Conservation (phyloP, 805 yeast species). For the Metschnikowia koreensis region DNA sequence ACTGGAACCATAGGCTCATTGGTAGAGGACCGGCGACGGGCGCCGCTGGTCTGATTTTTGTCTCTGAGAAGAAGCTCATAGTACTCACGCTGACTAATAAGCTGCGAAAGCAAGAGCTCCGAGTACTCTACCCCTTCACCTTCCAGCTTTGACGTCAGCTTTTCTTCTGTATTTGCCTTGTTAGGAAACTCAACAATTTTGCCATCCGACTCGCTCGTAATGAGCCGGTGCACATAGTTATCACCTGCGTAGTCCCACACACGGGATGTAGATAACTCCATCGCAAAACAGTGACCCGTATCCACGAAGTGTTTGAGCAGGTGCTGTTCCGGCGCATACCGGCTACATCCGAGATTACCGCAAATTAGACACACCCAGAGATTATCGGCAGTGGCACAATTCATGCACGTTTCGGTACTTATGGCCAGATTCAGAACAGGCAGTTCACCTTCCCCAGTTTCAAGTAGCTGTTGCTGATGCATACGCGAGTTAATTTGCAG, state of each 20-base stretch:
- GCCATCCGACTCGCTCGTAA: slow-evolving; percentile 85
- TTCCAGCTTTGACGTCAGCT: slow-evolving; percentile 3
- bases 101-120: slow-evolving; percentile 70
- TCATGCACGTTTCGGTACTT: slow-evolving; percentile 40
- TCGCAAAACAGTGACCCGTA: slow-evolving; percentile 85
- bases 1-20: slow-evolving; percentile 3
- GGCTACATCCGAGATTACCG: slow-evolving; percentile 89
- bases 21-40: slow-evolving; percentile 15
- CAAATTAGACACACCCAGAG: slow-evolving; percentile 89
- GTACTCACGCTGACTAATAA: slow-evolving; percentile 82
- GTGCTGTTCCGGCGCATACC: slow-evolving; percentile 77
- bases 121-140: slow-evolving; percentile 60
- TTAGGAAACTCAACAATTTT: slow-evolving; percentile 75
- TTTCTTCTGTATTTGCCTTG: slow-evolving; percentile 18
- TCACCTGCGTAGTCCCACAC: slow-evolving; percentile 97
- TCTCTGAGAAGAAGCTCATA: slow-evolving; percentile 52
- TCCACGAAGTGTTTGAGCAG: slow-evolving; percentile 77
- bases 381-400: slow-evolving; percentile 59
- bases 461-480: slow-evolving; percentile 17
- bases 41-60: slow-evolving; percentile 13
- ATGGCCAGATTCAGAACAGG: background rate
- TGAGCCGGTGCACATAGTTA: slow-evolving; percentile 79
- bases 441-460: background rate
- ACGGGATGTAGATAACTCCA: slow-evolving; percentile 80
- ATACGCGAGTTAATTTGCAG: slow-evolving; percentile 27